Conservation (phyloP, 2,329 filamentous ascomycete species). For the Scolecobasidium constrictum region DNA sequence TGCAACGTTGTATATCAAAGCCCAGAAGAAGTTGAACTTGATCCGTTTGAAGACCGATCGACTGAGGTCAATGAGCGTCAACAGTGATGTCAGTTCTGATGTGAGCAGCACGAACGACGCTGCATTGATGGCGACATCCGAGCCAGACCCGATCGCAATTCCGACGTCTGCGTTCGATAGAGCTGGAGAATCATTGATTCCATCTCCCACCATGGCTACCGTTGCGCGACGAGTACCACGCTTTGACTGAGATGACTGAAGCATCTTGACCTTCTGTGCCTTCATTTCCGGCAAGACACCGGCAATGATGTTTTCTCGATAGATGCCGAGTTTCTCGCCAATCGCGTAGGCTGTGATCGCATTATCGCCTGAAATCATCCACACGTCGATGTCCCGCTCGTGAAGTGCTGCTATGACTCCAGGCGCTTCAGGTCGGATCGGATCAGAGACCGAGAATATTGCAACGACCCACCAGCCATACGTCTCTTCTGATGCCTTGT, state of each 20-base stretch:
- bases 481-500: conserved; percentile 67
- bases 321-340: conserved; percentile 64
- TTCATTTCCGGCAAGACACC: conserved; percentile 81
- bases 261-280: conserved; percentile 52
- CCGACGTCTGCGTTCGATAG: conserved; percentile 71
- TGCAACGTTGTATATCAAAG: conserved; percentile 67
- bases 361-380: conserved; percentile 92
- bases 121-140: conserved; percentile 59
- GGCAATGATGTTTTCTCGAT: conserved; percentile 63
- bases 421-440: conserved; percentile 62
- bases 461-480: conserved; percentile 22
- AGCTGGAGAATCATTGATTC: conserved; percentile 77
- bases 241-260: conserved; percentile 25
- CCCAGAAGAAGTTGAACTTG: conserved; percentile 79
- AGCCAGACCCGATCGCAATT: conserved; percentile 55
- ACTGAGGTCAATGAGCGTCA: conserved; percentile 64
- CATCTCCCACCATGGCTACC: conserved; percentile 78
- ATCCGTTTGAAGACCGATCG: conserved; percentile 64
- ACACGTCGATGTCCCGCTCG: conserved; percentile 59
- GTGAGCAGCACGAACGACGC: conserved; percentile 73
- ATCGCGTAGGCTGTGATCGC: conserved; percentile 73
- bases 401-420: conserved; percentile 55
- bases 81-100: conserved; percentile 56
- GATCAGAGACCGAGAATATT: conserved; percentile 68
- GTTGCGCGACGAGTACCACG: conserved; percentile 33